Percentiles rank a stretch among this genome's conserved stretches.
Conservation (phyloP, 163 green algal species). For the Scenedesmus sp. region DNA sequence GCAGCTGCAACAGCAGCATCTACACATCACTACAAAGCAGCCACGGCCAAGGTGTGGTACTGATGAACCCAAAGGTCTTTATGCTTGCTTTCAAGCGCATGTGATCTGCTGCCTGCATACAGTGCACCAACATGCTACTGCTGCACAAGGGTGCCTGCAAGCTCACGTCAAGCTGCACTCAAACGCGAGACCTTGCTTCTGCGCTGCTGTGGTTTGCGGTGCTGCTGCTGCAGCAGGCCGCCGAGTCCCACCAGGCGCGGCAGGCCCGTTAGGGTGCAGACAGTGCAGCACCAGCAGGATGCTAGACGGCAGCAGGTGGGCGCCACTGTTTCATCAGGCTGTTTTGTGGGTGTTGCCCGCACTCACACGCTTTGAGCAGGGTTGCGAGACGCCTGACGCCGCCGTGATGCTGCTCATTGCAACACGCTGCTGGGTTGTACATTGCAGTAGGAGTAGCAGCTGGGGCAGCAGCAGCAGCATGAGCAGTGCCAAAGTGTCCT, state of each 20-base stretch:
- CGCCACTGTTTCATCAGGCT: neutral
- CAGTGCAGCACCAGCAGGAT: neutral
- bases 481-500: no score
- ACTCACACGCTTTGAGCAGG: no score
- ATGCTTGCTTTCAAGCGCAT: neutral
- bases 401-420: neutral
- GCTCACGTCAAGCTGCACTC: neutral
- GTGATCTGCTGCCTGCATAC: neutral
- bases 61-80: neutral
- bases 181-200: neutral
- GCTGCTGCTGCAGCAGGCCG: neutral
- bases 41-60: neutral
- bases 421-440: no score
- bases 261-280: neutral
- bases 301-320: neutral
- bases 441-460: no score
- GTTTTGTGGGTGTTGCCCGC: neutral
- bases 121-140: neutral
- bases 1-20: conserved; percentile 15
- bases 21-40: neutral
- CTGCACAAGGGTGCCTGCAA: neutral
- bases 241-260: neutral
- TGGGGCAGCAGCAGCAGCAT: neutral
- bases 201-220: neutral
- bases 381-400: no score